Evolutionary conservation across 148 eudicot species (phyloP), one percentile per base, ranked within the genome.

Genomic region (Cornus kousa): DNA sequence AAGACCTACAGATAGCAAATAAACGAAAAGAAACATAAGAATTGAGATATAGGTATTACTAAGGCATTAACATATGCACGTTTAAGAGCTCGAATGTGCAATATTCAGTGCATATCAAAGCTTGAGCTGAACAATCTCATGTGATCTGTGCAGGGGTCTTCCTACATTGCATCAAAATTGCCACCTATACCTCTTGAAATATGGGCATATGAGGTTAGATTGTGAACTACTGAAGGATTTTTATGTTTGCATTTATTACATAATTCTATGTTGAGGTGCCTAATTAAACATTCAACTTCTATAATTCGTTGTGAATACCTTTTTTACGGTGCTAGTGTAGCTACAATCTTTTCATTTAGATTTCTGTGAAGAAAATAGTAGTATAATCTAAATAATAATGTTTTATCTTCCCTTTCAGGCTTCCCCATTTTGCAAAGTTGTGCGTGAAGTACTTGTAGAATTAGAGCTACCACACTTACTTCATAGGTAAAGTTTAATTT

Each of bases 391-490:
- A 43, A 70, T 31, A 48, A 11, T 76, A 22, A 64, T 46, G 33
- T 32, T 17, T n/a, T 81, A 11, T 20, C 73, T 24, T 72, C 76
- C 67, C 71, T 72, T 88, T 76, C 91, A 96, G 99, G 83, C 90
- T 68, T 96, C 99, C 76, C 99, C 99, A 19, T 96, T 93, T 83
- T 93, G 97, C 90, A 96, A 96, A 89, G 84, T 96, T 82, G 98
- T 87, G 32, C 97, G 99, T 48, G 99, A 93, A 91, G 98, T 82
- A 74, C 99, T 96, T 82, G 99, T 96, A 67, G 99, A 96, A 85
- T 77, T 96, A 80, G 99, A 96, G 84, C 85, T 96, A 84, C 99
- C 99, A 48, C 95, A 96, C 86, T 83, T 96, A 78, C 92, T 87
- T 40, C 90, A 87, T 80, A 93, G 98, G 98, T 95, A 84, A 46